These are phyloP conservation scores for Neurospora sublineolata DNA, from an alignment of 495 filamentous ascomycete species.

Conservation along the genomic window DNA sequence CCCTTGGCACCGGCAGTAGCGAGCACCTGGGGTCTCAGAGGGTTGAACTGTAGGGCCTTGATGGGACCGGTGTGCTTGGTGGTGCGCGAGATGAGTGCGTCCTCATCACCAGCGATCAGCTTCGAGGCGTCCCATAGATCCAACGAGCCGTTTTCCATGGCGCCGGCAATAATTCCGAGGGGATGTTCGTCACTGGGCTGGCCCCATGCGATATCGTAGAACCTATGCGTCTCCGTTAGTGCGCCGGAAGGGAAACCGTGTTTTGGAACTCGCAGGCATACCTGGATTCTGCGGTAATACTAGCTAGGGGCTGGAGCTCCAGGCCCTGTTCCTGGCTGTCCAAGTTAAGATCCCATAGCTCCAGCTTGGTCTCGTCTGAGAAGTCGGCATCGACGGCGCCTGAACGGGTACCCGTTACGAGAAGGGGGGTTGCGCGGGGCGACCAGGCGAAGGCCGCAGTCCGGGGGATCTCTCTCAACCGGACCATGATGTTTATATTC, in stretches of 20 bases:
- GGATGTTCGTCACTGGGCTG: slow-evolving; percentile 63
- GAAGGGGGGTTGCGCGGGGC: slow-evolving; percentile 60
- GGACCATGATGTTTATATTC: slow-evolving; percentile 58
- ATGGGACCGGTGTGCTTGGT: slow-evolving; percentile 87
- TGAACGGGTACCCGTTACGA: slow-evolving; percentile 91
- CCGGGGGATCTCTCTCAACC: slow-evolving; percentile 85
- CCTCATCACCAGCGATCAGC: slow-evolving; percentile 51
- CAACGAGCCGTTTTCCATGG: slow-evolving; percentile 90
- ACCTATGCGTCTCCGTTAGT: slow-evolving; percentile 41
- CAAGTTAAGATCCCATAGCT: slow-evolving; percentile 88
- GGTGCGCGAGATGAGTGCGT: slow-evolving; percentile 75
- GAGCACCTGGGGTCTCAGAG: slow-evolving; percentile 79
- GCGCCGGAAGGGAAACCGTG: no score
- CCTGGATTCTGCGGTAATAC: slow-evolving; percentile 82
- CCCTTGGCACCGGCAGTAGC: slow-evolving; percentile 90
- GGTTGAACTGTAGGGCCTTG: slow-evolving; percentile 96
- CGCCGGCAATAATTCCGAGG: slow-evolving; percentile 83
- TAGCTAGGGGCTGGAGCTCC: slow-evolving; percentile 77
- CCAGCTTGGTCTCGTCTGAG: slow-evolving; percentile 90
- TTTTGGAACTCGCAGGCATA: slow-evolving; percentile 26
- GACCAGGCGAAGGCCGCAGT: slow-evolving; percentile 98
- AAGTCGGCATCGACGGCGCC: slow-evolving; percentile 95
- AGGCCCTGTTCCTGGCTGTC: slow-evolving; percentile 59
- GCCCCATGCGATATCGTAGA: slow-evolving; percentile 95
- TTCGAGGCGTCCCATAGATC: slow-evolving; percentile 92